These are phyloP conservation scores for Adansonia grandidieri DNA, from an alignment of 441 rosid species.

Conservation along the genomic window DNA sequence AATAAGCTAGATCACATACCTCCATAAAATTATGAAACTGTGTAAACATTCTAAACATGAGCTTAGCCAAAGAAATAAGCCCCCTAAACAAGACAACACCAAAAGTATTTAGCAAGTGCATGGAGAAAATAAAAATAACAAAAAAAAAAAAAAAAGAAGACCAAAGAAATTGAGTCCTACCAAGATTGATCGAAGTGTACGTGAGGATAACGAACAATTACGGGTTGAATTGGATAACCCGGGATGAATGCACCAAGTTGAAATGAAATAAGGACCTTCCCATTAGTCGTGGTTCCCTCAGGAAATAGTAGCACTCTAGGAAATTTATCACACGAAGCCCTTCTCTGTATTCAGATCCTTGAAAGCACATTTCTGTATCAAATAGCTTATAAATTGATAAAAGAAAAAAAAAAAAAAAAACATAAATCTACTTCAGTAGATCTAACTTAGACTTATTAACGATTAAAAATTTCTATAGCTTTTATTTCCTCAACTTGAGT, in stretches of 20 bases:
- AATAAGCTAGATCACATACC: constrained; percentile 45
- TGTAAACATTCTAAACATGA: constrained; percentile 95
- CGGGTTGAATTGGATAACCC: constrained; percentile 82
- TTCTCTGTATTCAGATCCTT: constrained; percentile 98
- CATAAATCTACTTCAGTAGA: constrained; percentile 40
- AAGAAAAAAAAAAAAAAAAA: constrained; percentile 29
- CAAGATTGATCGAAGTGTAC: constrained; percentile 98
- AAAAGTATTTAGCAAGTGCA: constrained; percentile 6
- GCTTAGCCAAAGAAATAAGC: constrained; percentile 70
- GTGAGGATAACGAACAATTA: constrained; percentile 89
- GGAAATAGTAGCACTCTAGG: constrained; percentile 92
- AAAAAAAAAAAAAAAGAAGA: background rate
- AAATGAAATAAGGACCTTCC: constrained; percentile 78
- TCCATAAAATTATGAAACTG: constrained; percentile 99
- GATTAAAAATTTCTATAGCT: background rate
- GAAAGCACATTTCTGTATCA: constrained; percentile 96
- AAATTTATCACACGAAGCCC: constrained; percentile 80
- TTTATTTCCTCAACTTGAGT: constrained; percentile 2
- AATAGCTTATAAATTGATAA: constrained; percentile 67
- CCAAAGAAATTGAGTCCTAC: constrained; percentile 44
- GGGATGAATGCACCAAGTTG: constrained; percentile 98
- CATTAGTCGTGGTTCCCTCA: constrained; percentile 97
- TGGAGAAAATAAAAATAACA: background rate
- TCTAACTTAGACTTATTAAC: background rate
- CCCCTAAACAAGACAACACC: constrained; percentile 61